A percentile compares a stretch with the other conserved stretches of the same genome.
These are phyloP conservation scores for Botrytis hyacinthi DNA, from an alignment of 2,329 filamentous ascomycete genomes.

Conservation along the genomic window DNA sequence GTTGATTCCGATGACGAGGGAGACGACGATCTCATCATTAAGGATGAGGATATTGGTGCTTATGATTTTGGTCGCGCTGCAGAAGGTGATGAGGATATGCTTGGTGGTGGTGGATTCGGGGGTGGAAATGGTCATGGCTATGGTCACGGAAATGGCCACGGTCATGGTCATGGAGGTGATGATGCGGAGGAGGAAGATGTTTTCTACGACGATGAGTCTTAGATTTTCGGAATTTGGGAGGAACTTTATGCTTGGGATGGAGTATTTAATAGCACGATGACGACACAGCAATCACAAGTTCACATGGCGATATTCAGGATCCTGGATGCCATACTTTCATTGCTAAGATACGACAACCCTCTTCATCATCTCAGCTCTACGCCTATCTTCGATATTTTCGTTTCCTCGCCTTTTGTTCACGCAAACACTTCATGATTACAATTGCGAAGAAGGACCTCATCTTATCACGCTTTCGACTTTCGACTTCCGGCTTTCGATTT, in stretches of 20 bases:
- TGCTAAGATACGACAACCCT: not conserved
- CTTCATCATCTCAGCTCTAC: not conserved
- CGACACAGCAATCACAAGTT: not conserved
- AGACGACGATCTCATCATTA: slow-evolving; percentile 18
- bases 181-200: not conserved
- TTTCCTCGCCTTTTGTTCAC: not conserved
- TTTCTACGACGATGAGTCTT: slow-evolving; percentile 5
- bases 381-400: not conserved
- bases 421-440: not conserved
- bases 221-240: not conserved
- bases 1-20: slow-evolving; percentile 19
- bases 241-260: not conserved
- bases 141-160: not conserved
- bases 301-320: not conserved
- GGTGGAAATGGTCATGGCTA: not conserved
- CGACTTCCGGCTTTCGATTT: too few species aligned
- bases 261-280: too few species aligned
- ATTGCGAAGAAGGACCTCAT: not conserved
- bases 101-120: not conserved
- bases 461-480: not conserved
- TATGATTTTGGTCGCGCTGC: not conserved
- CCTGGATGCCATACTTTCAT: not conserved
- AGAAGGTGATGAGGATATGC: slow-evolving; percentile 4
- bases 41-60: not conserved
- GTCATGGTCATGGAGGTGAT: not conserved